phyloP scores from a whole-genome alignment of 176 grass and related monocot genomes.

The Saccharum officinarum region DNA sequence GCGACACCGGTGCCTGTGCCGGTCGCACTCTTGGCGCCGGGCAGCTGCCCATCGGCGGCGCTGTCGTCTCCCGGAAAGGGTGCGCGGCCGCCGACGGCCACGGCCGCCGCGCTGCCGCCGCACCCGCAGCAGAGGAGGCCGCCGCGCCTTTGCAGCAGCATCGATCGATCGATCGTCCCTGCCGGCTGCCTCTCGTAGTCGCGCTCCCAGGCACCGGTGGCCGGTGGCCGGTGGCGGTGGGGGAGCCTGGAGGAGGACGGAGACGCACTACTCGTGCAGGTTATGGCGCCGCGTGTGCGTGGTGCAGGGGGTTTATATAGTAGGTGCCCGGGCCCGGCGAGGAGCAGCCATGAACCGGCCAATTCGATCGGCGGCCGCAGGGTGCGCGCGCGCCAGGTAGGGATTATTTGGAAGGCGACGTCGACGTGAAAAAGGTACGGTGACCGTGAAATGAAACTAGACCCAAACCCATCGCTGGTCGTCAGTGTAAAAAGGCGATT shows the following conservation, averaged over 20 bases:
- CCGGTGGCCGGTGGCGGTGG: not conserved
- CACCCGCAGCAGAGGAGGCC: conserved; percentile 54
- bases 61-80: not conserved
- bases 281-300: not conserved
- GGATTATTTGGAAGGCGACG: not conserved
- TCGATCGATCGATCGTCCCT: not conserved
- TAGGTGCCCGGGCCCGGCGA: not conserved
- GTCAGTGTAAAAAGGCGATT: conserved; percentile 1
- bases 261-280: not conserved
- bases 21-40: not conserved
- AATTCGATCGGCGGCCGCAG: no score
- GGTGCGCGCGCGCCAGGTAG: not conserved
- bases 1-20: not conserved
- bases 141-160: conserved; percentile 38
- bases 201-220: not conserved
- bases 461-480: not conserved
- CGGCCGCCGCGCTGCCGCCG: conserved; percentile 22
- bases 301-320: not conserved
- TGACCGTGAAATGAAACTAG: not conserved
- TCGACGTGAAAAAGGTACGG: not conserved
- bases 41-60: not conserved
- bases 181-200: not conserved
- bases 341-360: not conserved
- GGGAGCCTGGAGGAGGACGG: not conserved
- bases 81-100: conserved; percentile 1